A percentile compares a stretch with the other conserved stretches of the same genome.
phyloP scores from a whole-genome alignment of 176 grass and related monocot genomes.

The Secale cereale region DNA sequence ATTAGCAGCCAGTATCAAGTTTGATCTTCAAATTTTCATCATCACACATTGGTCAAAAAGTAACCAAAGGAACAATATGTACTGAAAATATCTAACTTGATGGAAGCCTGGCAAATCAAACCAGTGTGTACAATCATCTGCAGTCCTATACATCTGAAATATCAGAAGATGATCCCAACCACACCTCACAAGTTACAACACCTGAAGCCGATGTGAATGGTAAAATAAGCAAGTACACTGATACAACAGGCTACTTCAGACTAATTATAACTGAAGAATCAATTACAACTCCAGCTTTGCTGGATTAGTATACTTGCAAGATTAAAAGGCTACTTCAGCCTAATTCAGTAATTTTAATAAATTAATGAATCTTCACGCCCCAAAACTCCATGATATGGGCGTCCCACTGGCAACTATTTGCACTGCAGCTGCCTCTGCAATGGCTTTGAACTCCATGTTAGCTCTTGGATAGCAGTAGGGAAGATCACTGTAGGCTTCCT shows the following conservation, averaged over 20 bases:
- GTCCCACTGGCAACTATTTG: slow-evolving; percentile 37
- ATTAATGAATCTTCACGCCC: neutral
- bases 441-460: slow-evolving; percentile 90
- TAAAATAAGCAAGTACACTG: neutral
- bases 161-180: slow-evolving; percentile 9
- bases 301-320: neutral
- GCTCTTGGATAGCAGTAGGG: slow-evolving; percentile 54
- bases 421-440: slow-evolving; percentile 76
- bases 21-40: neutral
- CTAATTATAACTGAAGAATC: neutral
- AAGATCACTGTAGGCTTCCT: slow-evolving; percentile 95
- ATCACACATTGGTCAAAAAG: neutral
- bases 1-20: neutral
- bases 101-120: neutral
- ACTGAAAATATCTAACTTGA: neutral
- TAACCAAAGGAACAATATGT: neutral
- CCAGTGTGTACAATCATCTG: slow-evolving; percentile 2
- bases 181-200: slow-evolving; percentile 20
- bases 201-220: slow-evolving; percentile 19
- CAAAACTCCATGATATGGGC: neutral
- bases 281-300: slow-evolving; percentile 4
- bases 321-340: slow-evolving; percentile 1
- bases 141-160: neutral
- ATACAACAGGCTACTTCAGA: slow-evolving; percentile 27
- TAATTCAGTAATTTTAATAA: slow-evolving; percentile 6